Evolutionary conservation across 495 filamentous ascomycete genomes (phyloP), one percentile per base, ranked within the genome.

Genomic region (Penicillium crystallinum): DNA sequence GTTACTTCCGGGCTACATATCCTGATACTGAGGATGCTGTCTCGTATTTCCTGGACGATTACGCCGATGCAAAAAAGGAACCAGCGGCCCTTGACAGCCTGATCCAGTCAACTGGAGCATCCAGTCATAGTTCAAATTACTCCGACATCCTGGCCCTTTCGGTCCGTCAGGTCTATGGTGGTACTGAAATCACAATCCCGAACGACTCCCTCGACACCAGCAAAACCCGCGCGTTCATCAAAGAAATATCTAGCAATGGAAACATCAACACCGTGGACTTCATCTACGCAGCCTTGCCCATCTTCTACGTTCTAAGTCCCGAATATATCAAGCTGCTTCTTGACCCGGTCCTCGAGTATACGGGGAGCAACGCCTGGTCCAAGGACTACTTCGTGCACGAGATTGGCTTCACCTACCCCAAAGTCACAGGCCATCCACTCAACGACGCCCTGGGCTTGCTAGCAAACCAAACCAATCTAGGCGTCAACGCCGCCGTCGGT

Each of bases 261-360:
- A 96, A 97, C 61, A 83, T 86, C 68, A 90, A 97, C 60, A 96
- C 91, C 1, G 89, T 97, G 3, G 91, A 97, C 70, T 90, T 97
- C 53, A 89, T 95, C 51, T 97, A 93, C 76, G 91, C 91, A 0
- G 82, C 88, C 2, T 90, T 90, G 55, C 90, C 90, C 0, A 88
- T 95, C 64, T 93, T 95, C 68, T 59, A 95, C 23, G 96, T 95
- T 62, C 88, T 89, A 30, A 91, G 95, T 58, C 91, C 91, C 1
- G 76, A 79, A 36, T 88, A 88, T 74, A 72, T 93, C 30, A 87
- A 84, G 40, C 84, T 92, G 45, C 71, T 97, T 7, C 70, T 97
- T 1, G 88, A 91, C 56, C 91, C 91, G 2, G 73, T 95, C 7
- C 77, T 91, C 29, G 89, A 93, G 70, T 90, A 95, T 66, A 88